phyloP scores from a whole-genome alignment of 805 yeast species.

The Candida xiaguanensis region DNA sequence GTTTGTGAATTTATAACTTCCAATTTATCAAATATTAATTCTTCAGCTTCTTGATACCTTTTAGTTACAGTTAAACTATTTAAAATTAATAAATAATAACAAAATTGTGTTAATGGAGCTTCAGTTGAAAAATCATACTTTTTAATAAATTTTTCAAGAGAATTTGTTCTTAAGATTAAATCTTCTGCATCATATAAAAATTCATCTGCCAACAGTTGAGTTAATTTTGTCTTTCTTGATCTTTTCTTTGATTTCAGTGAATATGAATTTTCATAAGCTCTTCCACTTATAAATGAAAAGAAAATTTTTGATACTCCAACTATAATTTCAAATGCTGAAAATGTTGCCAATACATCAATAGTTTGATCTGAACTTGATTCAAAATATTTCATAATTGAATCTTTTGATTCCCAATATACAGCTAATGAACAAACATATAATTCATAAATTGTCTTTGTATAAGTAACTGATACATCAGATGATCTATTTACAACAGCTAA shows the following conservation, averaged over 20 bases:
- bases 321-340: slow-evolving; percentile 10
- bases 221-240: neutral
- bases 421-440: slow-evolving; percentile 41
- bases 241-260: neutral
- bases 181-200: slow-evolving; percentile 4
- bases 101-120: slow-evolving; percentile 5
- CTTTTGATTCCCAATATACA: slow-evolving; percentile 36
- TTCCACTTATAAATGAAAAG: slow-evolving; percentile 16
- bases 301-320: slow-evolving; percentile 12
- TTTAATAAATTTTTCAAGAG: neutral
- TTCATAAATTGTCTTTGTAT: slow-evolving; percentile 38
- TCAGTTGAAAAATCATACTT: slow-evolving; percentile 4
- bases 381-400: slow-evolving; percentile 27
- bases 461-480: slow-evolving; percentile 28
- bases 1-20: slow-evolving; percentile 19
- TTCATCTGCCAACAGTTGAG: neutral
- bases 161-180: neutral
- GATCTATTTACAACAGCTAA: slow-evolving; percentile 31
- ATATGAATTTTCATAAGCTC: slow-evolving; percentile 3
- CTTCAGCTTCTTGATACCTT: slow-evolving; percentile 15
- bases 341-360: slow-evolving; percentile 2
- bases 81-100: slow-evolving; percentile 4
- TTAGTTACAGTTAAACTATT: slow-evolving; percentile 9
- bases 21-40: slow-evolving; percentile 11
- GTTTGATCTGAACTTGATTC: slow-evolving; percentile 10